A percentile compares a stretch with the other conserved stretches of the same genome.
phyloP scores from a whole-genome alignment of 768 basidiomycete genomes.

The Rhodotorula paludigena region DNA sequence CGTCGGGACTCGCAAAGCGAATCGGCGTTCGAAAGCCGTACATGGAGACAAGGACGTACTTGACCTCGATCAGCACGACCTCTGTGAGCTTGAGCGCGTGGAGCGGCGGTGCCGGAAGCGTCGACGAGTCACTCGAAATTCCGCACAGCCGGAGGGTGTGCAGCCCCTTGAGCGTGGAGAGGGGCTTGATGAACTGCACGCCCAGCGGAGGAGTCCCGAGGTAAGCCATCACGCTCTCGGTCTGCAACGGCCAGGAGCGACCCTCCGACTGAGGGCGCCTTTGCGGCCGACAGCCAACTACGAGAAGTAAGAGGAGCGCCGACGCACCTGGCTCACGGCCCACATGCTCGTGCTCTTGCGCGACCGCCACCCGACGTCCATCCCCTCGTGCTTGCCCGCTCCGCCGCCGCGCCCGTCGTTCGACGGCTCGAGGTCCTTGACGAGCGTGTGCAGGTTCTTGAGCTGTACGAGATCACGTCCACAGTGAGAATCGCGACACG shows the following conservation, averaged over 20 bases:
- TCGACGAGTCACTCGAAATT: conserved; percentile 33
- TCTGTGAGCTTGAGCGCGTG: conserved; percentile 22
- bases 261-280: no score
- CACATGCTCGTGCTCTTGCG: conserved; percentile 23
- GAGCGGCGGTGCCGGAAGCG: neutral
- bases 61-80: conserved; percentile 37
- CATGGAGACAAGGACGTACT: conserved; percentile 11
- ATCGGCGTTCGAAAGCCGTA: no score
- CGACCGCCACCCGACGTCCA: conserved; percentile 33
- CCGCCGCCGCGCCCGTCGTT: neutral
- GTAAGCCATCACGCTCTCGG: no score
- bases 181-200: conserved; percentile 28
- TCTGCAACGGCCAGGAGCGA: no score
- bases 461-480: conserved; percentile 1
- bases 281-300: no score
- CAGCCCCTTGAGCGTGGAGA: conserved; percentile 17
- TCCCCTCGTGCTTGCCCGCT: conserved; percentile 23
- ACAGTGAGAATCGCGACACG: neutral
- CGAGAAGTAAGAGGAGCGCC: neutral
- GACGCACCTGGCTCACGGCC: conserved; percentile 31
- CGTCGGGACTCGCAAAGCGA: neutral
- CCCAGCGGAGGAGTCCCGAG: no score
- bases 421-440: conserved; percentile 29
- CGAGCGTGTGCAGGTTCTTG: conserved; percentile 25
- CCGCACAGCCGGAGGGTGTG: conserved; percentile 28